Evolutionary conservation across 2,329 filamentous ascomycete genomes (phyloP).

Genomic region (Paramyrothecium roridum): DNA sequence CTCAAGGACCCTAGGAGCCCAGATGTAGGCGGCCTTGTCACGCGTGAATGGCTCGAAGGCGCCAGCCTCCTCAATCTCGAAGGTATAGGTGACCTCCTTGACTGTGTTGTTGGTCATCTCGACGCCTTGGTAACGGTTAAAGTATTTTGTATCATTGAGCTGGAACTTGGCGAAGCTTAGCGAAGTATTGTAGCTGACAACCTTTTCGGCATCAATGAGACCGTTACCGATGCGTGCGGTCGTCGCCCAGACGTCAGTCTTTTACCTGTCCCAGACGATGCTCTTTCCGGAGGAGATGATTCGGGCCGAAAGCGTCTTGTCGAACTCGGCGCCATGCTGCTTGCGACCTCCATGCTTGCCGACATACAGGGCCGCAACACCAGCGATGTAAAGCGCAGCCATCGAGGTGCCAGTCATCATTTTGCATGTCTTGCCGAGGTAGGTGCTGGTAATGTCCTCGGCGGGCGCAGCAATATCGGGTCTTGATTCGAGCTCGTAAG

Average conservation of each 20-base stretch:
- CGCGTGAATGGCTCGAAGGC: too few species aligned
- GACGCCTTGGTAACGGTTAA: slow-evolving; percentile 17
- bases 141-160: slow-evolving; percentile 41
- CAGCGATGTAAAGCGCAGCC: slow-evolving; percentile 43
- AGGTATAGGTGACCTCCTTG: slow-evolving; percentile 30
- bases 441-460: slow-evolving; percentile 37
- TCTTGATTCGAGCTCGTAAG: slow-evolving; percentile 38
- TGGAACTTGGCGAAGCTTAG: slow-evolving; percentile 34
- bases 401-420: slow-evolving; percentile 46
- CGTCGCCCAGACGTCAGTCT: too few species aligned
- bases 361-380: slow-evolving; percentile 35
- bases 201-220: slow-evolving; percentile 41
- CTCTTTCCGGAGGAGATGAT: slow-evolving; percentile 29
- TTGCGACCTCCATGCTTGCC: slow-evolving; percentile 25
- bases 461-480: slow-evolving; percentile 41
- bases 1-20: too few species aligned
- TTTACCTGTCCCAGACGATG: slow-evolving; percentile 21
- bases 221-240: slow-evolving; percentile 33
- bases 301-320: slow-evolving; percentile 18
- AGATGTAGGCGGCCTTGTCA: too few species aligned
- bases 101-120: slow-evolving; percentile 35
- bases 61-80: slow-evolving; percentile 25
- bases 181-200: slow-evolving; percentile 35
- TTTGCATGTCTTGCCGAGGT: slow-evolving; percentile 23
- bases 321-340: slow-evolving; percentile 24